Evolutionary conservation across 2,329 filamentous ascomycete species (phyloP).

Genomic region (Polychaeton citri): DNA sequence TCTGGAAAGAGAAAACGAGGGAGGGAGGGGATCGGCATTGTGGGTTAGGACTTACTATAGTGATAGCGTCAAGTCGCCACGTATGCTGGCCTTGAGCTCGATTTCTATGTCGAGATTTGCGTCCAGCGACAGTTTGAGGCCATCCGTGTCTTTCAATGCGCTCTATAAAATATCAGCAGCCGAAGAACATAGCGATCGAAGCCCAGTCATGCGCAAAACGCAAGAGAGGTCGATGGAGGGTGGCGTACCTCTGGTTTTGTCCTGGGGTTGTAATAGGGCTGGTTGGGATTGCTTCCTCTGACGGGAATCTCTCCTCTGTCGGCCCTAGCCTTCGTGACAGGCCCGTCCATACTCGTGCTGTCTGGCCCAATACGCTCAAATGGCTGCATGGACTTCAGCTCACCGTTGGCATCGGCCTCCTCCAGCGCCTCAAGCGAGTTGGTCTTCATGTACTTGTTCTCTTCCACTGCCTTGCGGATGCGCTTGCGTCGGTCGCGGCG

Average conservation of each 20-base stretch:
- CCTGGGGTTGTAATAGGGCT: conserved; percentile 31
- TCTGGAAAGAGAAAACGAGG: neutral
- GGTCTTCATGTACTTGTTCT: conserved; percentile 41
- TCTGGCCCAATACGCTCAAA: conserved; percentile 45
- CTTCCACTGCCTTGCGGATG: conserved; percentile 29
- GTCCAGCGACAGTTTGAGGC: conserved; percentile 59
- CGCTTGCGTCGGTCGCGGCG: conserved; percentile 34
- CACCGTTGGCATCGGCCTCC: conserved; percentile 38
- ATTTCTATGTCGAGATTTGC: conserved; percentile 74
- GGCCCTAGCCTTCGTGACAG: conserved; percentile 40
- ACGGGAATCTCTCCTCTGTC: conserved; percentile 43
- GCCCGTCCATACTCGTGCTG: conserved; percentile 42
- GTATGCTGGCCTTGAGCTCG: conserved; percentile 71
- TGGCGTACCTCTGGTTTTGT: conserved; percentile 30
- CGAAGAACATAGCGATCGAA: neutral
- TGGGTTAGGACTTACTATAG: conserved; percentile 48
- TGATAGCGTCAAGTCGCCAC: conserved; percentile 68
- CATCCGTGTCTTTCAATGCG: conserved; percentile 43
- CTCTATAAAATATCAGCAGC: conserved; percentile 9
- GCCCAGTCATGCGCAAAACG: neutral
- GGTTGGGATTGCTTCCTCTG: conserved; percentile 37
- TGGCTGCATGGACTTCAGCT: conserved; percentile 34
- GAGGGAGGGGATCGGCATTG: neutral
- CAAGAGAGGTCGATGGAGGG: no score
- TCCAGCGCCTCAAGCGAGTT: conserved; percentile 35